Percentiles rank a stretch among this genome's conserved stretches.
Conservation (phyloP, 2,329 filamentous ascomycete genomes). For the Phaeosphaeria sp. region DNA sequence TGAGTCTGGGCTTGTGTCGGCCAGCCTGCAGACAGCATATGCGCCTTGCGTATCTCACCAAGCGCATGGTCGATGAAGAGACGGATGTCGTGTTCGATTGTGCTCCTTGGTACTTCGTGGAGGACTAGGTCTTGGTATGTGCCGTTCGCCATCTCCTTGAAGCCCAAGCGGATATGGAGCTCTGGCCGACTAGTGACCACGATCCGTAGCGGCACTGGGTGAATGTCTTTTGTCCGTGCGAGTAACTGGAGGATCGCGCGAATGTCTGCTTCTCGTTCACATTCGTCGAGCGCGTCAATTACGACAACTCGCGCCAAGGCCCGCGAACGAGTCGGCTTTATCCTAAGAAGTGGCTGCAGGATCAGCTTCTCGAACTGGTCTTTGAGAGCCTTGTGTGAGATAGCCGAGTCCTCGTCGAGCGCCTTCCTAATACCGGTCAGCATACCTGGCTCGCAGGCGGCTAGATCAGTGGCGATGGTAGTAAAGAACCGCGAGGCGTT, state of each 20-base stretch:
- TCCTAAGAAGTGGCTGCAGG: constrained; percentile 2
- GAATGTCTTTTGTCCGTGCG: constrained; percentile 13
- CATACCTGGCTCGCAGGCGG: constrained; percentile 6
- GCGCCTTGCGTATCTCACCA: constrained; percentile 18
- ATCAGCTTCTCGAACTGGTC: constrained; percentile 15
- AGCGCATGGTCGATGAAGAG: constrained; percentile 27
- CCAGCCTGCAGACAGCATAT: constrained; percentile 25
- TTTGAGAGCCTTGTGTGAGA: constrained; percentile 8
- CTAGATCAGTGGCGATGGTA: constrained; percentile 19
- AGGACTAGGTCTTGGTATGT: constrained; percentile 22
- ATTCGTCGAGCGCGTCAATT: constrained; percentile 43
- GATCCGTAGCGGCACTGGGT: constrained; percentile 16
- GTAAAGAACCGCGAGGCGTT: constrained; percentile 6
- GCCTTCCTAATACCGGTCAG: constrained; percentile 12
- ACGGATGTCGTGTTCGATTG: constrained; percentile 29
- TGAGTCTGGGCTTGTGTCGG: constrained; percentile 28
- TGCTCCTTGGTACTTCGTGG: constrained; percentile 23
- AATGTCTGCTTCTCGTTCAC: constrained; percentile 23
- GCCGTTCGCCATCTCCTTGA: constrained; percentile 19
- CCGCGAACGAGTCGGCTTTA: constrained; percentile 3
- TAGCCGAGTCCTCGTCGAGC: constrained; percentile 8
- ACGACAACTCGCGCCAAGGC: constrained; percentile 11
- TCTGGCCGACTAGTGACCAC: constrained; percentile 27
- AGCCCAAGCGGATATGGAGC: constrained; percentile 27
- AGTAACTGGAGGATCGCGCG: constrained; percentile 20